Conservation (phyloP, 108 stramenopile genomes). For the Cyclotella atomus region DNA sequence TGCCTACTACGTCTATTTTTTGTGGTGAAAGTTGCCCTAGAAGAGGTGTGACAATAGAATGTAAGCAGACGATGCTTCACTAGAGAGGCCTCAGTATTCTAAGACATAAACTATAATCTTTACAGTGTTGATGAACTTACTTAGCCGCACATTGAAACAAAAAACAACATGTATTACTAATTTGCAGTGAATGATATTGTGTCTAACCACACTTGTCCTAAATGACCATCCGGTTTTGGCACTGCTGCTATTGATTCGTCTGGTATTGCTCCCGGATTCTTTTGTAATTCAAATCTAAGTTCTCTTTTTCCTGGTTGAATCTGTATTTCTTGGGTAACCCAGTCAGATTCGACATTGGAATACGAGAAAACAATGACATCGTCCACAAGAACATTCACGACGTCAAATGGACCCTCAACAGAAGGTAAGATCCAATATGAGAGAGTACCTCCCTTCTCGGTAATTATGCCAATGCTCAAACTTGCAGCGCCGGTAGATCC, state of each 20-base stretch:
- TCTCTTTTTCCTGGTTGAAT: conserved; percentile 51
- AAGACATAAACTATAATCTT: too few relatives aligned
- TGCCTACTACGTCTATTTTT: too few relatives aligned
- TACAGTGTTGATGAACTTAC: too few relatives aligned
- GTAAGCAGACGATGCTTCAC: too few relatives aligned
- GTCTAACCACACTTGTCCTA: conserved; percentile 47
- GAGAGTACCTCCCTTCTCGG: conserved; percentile 42
- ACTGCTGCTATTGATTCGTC: conserved; percentile 20
- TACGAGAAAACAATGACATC: conserved; percentile 17
- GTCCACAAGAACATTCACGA: conserved; percentile 32
- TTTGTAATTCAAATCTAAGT: conserved; percentile 37
- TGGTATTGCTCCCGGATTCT: conserved; percentile 40
- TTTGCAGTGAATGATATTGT: conserved; percentile 32
- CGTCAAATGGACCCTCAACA: conserved; percentile 32
- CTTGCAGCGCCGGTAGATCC: conserved; percentile 19
- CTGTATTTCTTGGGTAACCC: conserved; percentile 17
- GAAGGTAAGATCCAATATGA: conserved; percentile 24
- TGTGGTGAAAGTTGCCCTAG: too few relatives aligned
- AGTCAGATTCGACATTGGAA: conserved; percentile 19
- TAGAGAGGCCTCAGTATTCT: too few relatives aligned
- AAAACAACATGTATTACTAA: too few relatives aligned
- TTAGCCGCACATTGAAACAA: too few relatives aligned
- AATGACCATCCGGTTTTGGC: conserved; percentile 16
- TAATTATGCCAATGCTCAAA: conserved; percentile 52
- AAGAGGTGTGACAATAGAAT: too few relatives aligned